Evolutionary conservation across 345 rosid genomes (phyloP).

Genomic region (Euclidium syriacum): DNA sequence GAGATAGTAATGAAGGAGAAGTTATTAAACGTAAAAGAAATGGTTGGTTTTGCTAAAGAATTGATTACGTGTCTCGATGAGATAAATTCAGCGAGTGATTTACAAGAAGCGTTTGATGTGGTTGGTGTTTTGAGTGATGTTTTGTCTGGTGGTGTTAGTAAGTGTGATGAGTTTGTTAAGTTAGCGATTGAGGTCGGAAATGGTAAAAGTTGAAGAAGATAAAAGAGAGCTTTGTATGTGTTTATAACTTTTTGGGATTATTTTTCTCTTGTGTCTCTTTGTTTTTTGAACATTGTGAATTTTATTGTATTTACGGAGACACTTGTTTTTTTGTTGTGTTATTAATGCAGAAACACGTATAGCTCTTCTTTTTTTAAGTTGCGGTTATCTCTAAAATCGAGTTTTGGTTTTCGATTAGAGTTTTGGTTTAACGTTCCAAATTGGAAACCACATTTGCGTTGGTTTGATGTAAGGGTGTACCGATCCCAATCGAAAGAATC

Average conservation of each 20-base stretch:
- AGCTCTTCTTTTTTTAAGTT: slow-evolving; percentile 16
- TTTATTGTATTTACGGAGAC: slow-evolving; percentile 10
- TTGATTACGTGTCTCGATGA: slow-evolving; percentile 79
- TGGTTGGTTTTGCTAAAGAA: slow-evolving; percentile 84
- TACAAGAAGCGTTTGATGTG: slow-evolving; percentile 88
- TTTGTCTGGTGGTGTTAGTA: slow-evolving; percentile 54
- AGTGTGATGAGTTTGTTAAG: slow-evolving; percentile 74
- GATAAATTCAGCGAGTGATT: slow-evolving; percentile 60
- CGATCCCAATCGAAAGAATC: too few relatives aligned
- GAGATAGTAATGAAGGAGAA: slow-evolving; percentile 74
- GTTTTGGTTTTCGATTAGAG: too few relatives aligned
- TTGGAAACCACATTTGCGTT: too few relatives aligned
- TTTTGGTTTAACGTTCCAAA: too few relatives aligned
- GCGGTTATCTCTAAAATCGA: too few relatives aligned
- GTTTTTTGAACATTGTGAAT: slow-evolving; percentile 8
- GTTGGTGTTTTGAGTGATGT: slow-evolving; percentile 74
- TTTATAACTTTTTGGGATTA: too few relatives aligned
- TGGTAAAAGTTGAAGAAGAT: slow-evolving; percentile 50
- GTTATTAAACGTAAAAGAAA: slow-evolving; percentile 62
- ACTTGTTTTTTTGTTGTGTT: not conserved
- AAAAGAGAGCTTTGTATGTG: slow-evolving; percentile 14
- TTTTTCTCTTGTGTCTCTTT: not conserved
- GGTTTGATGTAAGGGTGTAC: too few relatives aligned
- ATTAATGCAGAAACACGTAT: slow-evolving; percentile 16
- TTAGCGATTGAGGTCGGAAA: slow-evolving; percentile 62